These are phyloP conservation scores for Bretschneidera sinensis DNA, from an alignment of 345 rosid species.

Conservation along the genomic window DNA sequence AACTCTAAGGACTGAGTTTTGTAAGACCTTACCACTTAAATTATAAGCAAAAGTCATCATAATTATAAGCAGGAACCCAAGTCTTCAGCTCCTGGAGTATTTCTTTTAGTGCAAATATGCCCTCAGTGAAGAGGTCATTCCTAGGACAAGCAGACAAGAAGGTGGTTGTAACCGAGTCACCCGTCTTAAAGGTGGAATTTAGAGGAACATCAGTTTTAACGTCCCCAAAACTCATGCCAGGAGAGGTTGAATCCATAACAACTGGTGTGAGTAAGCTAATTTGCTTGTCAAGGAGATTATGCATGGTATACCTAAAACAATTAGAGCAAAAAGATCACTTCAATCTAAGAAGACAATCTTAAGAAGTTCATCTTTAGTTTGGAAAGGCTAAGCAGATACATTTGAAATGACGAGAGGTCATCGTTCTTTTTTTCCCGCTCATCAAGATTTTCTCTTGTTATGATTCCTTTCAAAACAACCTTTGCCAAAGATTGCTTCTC, in stretches of 20 bases:
- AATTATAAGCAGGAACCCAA: slow-evolving; percentile 75
- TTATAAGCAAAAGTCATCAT: slow-evolving; percentile 75
- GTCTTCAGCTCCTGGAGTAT: slow-evolving; percentile 42
- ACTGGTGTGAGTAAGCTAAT: slow-evolving; percentile 71
- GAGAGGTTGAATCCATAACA: slow-evolving; percentile 57
- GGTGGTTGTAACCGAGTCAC: slow-evolving; percentile 49
- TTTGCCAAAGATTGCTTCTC: too few relatives aligned
- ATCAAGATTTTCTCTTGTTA: too few relatives aligned
- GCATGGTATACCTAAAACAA: too few relatives aligned
- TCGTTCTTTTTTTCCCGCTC: too few relatives aligned
- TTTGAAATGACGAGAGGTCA: too few relatives aligned
- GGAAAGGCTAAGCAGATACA: too few relatives aligned
- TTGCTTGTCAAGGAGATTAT: slow-evolving; percentile 65
- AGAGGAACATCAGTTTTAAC: slow-evolving; percentile 54
- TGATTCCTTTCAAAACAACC: too few relatives aligned
- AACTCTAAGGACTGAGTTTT: slow-evolving; percentile 57
- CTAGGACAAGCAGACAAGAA: slow-evolving; percentile 93
- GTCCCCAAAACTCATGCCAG: slow-evolving; percentile 61
- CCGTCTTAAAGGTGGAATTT: slow-evolving; percentile 57
- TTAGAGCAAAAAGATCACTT: too few relatives aligned
- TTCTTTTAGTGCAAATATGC: slow-evolving; percentile 79
- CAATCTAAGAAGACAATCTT: too few relatives aligned
- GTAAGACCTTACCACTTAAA: slow-evolving; percentile 81
- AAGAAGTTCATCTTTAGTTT: too few relatives aligned
- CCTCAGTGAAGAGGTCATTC: slow-evolving; percentile 87